Evolutionary conservation across 768 basidiomycete genomes (phyloP).

Genomic region (Serpula lacrymans): DNA sequence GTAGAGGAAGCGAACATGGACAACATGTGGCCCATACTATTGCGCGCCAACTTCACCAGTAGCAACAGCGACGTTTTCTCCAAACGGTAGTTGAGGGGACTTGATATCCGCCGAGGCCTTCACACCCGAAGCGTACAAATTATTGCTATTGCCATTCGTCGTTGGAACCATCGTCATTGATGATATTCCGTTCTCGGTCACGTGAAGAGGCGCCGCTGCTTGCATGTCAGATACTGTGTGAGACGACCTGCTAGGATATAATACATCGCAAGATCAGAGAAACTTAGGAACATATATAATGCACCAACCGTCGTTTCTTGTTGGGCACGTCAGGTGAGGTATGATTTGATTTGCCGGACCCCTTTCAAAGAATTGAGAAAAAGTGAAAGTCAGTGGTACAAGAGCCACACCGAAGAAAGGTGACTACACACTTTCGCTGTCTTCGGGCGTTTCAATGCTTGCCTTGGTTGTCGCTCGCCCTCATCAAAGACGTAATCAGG

Average conservation of each 20-base stretch:
- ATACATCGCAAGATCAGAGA: constrained; percentile 27
- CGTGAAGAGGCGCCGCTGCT: constrained; percentile 30
- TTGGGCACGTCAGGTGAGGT: constrained; percentile 70
- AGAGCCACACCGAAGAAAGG: constrained; percentile 9
- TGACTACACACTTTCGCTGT: constrained; percentile 44
- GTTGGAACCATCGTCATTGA: constrained; percentile 28
- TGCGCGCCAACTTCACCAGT: constrained; percentile 37
- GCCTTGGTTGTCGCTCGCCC: constrained; percentile 73
- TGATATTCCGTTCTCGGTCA: constrained; percentile 39
- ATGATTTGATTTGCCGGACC: constrained; percentile 56
- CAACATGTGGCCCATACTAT: constrained; percentile 19
- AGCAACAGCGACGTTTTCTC: constrained; percentile 56
- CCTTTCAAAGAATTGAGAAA: constrained; percentile 36
- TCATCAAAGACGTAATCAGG: constrained; percentile 82
- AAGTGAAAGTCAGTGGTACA: constrained; percentile 26
- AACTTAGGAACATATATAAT: constrained; percentile 13
- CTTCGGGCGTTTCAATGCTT: constrained; percentile 74
- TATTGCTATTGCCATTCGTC: constrained; percentile 30
- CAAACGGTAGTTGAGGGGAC: constrained; percentile 57
- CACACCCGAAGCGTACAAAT: constrained; percentile 30
- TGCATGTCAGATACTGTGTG: constrained; percentile 34
- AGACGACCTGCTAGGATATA: constrained; percentile 44
- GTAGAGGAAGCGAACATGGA: background rate
- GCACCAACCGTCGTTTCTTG: constrained; percentile 76
- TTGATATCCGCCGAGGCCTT: constrained; percentile 51